Conservation (phyloP, 257 asterid species). For the Ilex asprella region DNA sequence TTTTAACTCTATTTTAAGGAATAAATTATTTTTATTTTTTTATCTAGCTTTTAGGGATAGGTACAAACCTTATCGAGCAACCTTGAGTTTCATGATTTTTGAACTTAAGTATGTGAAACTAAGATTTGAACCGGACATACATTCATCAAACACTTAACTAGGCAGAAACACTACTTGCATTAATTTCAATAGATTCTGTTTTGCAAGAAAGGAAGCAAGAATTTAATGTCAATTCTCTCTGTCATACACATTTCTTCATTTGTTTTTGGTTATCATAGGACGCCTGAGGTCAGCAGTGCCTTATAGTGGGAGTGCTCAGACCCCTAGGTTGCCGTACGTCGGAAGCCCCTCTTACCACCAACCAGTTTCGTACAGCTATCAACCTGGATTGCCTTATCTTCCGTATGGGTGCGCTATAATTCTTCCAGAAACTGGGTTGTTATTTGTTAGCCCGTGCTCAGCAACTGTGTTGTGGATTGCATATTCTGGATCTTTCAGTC, state of each 20-base stretch:
- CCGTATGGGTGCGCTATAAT: slow-evolving; percentile 16
- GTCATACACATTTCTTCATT: neutral
- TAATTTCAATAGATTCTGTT: no score
- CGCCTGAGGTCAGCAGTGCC: slow-evolving; percentile 10
- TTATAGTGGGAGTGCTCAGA: slow-evolving; percentile 9
- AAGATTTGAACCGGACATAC: no score
- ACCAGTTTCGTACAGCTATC: slow-evolving; percentile 19
- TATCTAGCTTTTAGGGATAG: no score
- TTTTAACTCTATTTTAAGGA: no score
- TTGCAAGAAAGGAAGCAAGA: no score
- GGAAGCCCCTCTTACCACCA: slow-evolving; percentile 15
- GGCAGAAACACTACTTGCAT: no score
- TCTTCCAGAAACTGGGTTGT: neutral
- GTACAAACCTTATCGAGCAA: no score
- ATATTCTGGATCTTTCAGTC: slow-evolving; percentile 4
- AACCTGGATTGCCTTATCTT: slow-evolving; percentile 17
- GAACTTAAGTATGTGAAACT: no score
- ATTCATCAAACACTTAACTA: no score
- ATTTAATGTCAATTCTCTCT: no score
- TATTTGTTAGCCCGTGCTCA: neutral
- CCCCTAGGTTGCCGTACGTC: slow-evolving; percentile 13
- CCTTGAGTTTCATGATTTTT: no score
- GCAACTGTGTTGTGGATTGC: neutral
- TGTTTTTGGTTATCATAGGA: slow-evolving; percentile 13
- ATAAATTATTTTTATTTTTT: no score